Evolutionary conservation across 2,329 filamentous ascomycete species (phyloP), one percentile per base, ranked within the genome.

Genomic region (Aquanectria penicillioides): DNA sequence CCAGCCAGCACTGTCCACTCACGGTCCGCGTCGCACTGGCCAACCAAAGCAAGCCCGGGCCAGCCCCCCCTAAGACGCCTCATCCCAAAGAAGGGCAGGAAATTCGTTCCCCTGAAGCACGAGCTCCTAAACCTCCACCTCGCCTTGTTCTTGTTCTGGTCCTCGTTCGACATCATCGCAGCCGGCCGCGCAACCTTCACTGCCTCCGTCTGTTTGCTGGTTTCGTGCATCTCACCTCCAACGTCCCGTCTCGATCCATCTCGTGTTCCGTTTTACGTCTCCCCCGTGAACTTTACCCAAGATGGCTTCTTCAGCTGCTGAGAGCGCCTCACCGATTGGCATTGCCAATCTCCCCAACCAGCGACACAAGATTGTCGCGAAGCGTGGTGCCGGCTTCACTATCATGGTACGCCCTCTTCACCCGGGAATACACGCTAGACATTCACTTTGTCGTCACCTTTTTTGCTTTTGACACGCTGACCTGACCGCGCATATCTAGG

Each of bases 331-430:
- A 73, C 86, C 86, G 72, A 89, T 90, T 85, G 88, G 88, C 79
- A 90, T 90, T 81, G 87, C 88, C 81, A 90, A 90, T 78, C 80
- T 89, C 74, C 87, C 87, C 71, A 90, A 90, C 81, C 88, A 90
- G 83, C 84, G 88, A 73, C 88, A 90, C 81, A 90, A 90, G 82
- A 90, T 90, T 75, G 88, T 90, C 74, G 85, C 84, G 64, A 88
- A 90, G 81, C 90, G 96, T 81, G 95, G 95, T 82, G 96, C 95
- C 74, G 92, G 94, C 75, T 99, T 99, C 82, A 99, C 95, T 68
- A 97, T 99, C 75, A 99, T 99, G 95, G 95, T 97, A 83, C 64
- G 84, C 62, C 55, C 41, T 18, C 23, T 15, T 34, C 6, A 20
- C 47, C 12, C 10, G 6, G 23, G 31, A 17, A 34, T n/a, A 5